Conservation (phyloP, 495 filamentous ascomycete genomes). For the Neurospora africana region DNA sequence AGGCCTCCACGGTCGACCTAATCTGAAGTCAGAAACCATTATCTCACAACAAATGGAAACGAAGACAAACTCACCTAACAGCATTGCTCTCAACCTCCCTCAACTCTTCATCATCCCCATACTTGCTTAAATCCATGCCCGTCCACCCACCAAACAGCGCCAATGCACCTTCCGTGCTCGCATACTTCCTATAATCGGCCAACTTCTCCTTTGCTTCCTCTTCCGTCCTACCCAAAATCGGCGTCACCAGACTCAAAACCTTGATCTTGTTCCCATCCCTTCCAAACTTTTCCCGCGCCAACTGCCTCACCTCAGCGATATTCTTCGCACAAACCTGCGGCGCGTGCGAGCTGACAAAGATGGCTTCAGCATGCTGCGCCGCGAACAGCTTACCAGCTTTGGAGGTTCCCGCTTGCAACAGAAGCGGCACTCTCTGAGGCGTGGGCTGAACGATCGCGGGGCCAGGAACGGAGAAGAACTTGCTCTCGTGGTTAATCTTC, state of each 20-base stretch:
- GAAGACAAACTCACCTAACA: constrained; percentile 33
- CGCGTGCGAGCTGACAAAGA: constrained; percentile 42
- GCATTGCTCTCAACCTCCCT: constrained; percentile 54
- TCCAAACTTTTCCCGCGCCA: constrained; percentile 32
- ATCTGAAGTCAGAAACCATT: too few relatives aligned
- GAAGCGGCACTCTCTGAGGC: constrained; percentile 54
- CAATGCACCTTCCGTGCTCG: constrained; percentile 46
- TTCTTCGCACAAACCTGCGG: constrained; percentile 32
- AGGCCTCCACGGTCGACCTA: constrained; percentile 29
- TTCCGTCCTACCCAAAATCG: constrained; percentile 42
- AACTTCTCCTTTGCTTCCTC: constrained; percentile 44
- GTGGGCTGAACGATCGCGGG: constrained; percentile 55
- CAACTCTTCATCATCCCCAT: constrained; percentile 48
- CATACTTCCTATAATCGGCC: constrained; percentile 39
- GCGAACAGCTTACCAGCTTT: constrained; percentile 54
- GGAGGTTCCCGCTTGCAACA: constrained; percentile 56
- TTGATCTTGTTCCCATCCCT: constrained; percentile 43
- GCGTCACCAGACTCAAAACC: constrained; percentile 35
- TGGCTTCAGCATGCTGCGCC: constrained; percentile 51
- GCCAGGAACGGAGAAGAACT: constrained; percentile 55
- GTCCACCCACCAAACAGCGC: constrained; percentile 56
- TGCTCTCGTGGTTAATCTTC: constrained; percentile 55
- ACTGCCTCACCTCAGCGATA: constrained; percentile 41
- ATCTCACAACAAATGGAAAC: not conserved
- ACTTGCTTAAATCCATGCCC: constrained; percentile 43